Base-by-base conservation (phyloP, 768 basidiomycete species). In the Boletus rex-veris region DNA sequence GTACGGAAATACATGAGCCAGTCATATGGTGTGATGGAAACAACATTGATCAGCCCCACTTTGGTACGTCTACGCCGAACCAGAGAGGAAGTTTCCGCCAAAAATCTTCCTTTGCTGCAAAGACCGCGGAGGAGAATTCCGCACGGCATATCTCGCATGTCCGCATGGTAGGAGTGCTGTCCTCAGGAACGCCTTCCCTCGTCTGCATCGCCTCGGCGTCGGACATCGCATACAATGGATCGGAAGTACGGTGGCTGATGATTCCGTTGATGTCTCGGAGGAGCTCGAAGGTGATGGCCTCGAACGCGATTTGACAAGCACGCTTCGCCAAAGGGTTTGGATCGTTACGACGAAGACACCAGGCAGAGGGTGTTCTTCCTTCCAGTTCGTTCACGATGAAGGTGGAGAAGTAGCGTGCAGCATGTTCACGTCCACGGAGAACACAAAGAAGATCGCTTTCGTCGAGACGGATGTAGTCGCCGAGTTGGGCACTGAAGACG, bases 351-450 rank as follows among this genome's bases (percentile, higher is more conserved):
- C 80, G 72, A 11, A 78, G 57, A 64, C 87, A 88, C 55, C 63
- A 64, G 9, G 63, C 37, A 14, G 81, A 78, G 16, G 82, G 74
- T 36, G 76, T 66, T 55, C 88, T 76, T 44, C 83, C 82, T 72
- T 90, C 88, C 19, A 90, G 76, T 56, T 88, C 80, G 62, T 83
- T 84, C 49, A 85, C 83, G 61, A 90, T 80, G 65, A 90, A 90
- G 9, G 84, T 85, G 11, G 88, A 88, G 49, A 90, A 80, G 69
- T 82, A 90, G 40, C 87, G 83, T 10, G 85, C 83, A 11, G 81
- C 78, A 48, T 85, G 80, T 71, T 90, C 88, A 50, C 86, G 83
- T 9, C 88, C 88, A 53, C 79, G 81, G 9, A 89, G 75, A 38
- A 85, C 75, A 42, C 66, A 75, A 58, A 85, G 72, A 16, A 90